phyloP scores from a whole-genome alignment of 768 basidiomycete species.

The Calvatia gigantea region DNA sequence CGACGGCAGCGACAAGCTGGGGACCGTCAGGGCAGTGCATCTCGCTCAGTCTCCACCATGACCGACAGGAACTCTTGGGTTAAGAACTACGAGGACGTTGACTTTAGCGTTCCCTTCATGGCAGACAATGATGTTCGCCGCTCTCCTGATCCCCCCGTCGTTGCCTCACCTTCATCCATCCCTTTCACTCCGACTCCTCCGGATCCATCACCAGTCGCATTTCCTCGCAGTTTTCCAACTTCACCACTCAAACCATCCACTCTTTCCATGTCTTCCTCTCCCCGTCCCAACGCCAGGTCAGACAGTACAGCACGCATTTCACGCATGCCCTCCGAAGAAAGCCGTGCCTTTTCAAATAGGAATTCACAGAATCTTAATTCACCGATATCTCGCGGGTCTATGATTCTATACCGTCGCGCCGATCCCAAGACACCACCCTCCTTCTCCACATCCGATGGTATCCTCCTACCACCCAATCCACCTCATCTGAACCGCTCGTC shows the following conservation, averaged over 20 bases:
- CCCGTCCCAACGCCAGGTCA: neutral
- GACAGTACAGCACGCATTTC: neutral
- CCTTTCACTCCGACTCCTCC: neutral
- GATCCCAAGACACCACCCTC: slow-evolving; percentile 13
- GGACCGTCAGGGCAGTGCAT: neutral
- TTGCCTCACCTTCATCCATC: neutral
- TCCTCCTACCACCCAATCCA: neutral
- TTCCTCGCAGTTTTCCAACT: slow-evolving; percentile 8
- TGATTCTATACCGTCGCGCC: slow-evolving; percentile 33
- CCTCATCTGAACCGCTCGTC: slow-evolving; percentile 17
- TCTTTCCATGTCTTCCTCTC: neutral
- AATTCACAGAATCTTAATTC: slow-evolving; percentile 9
- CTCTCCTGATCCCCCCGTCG: neutral
- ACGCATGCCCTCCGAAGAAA: slow-evolving; percentile 8
- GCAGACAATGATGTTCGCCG: neutral
- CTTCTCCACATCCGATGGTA: neutral
- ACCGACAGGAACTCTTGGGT: slow-evolving; percentile 17
- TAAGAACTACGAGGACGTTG: slow-evolving; percentile 20
- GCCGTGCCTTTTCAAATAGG: slow-evolving; percentile 15
- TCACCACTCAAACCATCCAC: slow-evolving; percentile 5
- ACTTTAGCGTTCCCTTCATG: slow-evolving; percentile 16
- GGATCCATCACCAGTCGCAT: neutral
- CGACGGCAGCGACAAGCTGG: neutral
- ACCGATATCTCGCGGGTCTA: slow-evolving; percentile 21
- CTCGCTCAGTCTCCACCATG: slow-evolving; percentile 6